Base-by-base conservation (phyloP, 306 rosid species). In the Vachellia collinsii region DNA sequence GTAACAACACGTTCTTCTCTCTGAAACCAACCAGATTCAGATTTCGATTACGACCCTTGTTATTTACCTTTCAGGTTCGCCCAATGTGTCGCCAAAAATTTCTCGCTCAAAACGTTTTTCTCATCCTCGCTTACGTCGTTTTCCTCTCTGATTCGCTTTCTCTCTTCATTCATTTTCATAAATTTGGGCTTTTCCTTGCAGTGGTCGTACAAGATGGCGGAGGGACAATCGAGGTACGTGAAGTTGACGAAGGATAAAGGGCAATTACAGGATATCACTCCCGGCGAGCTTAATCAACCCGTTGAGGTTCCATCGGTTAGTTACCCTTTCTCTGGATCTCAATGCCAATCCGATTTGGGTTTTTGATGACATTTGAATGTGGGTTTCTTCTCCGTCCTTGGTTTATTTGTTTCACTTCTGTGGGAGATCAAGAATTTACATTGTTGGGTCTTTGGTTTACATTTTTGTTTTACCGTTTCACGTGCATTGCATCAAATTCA, bases 241-340 rank as follows among this genome's bases (percentile, higher is more conserved):
- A 86, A 82, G 77, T 78, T 88, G 72, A 79, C 80, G 0, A 83
- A 38, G 78, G 87, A 83, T 44, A 88, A 82, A 72, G 86, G 86
- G 13, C 82, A 82, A 25, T 12, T 79, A 16, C 83, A 86, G 73
- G 89, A 88, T 63, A 81, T 88, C 25, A 86, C 78, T 64, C 91
- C 89, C 42, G 89, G 91, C 77, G 91, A 88, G 75, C 88, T 88
- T 51, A 84, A 88, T 77, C 89, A 88, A 43, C 88, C 91, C 72
- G 65, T 88, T 79, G 77, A 88, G 61, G 80, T 88, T 29, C 86
- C 89, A 20, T 86, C 82, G 72, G 91, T 76, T 29, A 34, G 14
- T 12, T 81, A 25, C 43, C 64, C 51, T n/a, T 59, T 63, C 51
- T 13, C 65, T 23, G 20, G 42, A 34, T 14, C 38, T 61, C 17